Evolutionary conservation across 108 stramenopile genomes (phyloP), one percentile per base, ranked within the genome.

Genomic region (Skeletonema tropicum): DNA sequence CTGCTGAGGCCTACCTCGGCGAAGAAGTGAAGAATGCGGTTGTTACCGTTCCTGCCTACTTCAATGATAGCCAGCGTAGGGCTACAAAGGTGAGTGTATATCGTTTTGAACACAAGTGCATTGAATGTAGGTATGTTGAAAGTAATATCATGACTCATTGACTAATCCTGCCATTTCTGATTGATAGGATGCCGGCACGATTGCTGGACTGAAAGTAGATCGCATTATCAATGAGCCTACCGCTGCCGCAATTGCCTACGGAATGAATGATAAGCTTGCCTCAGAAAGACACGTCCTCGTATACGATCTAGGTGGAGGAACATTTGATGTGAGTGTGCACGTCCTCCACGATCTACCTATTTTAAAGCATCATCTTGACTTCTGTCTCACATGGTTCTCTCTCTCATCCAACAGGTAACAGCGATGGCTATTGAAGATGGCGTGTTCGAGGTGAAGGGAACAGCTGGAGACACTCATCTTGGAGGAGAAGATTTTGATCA

Each of bases 321-420:
- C 89, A 38, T 91, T 92, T 66, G 89, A 91, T 80, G 90, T 91
- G 15, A 85, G 48, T 49, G 5, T 49, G 17, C 19, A 19, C 26
- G 2, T 29, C 26, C 26, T 29, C 26, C 26, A 29, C 26, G 26
- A 29, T 29, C 26, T 29, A 29, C 26, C 26, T 29, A 29, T 29
- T 29, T 29, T 1, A 1, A 29, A 1, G 26, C 26, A 29, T 29
- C 95, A 83, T 87, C 88, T 35, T 1, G 74, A 96, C 95, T 83
- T 96, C 95, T 42, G 92, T 98, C 72, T 96, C 97, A 82, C 97
- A 95, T 88, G 94, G 96, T 29, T 29, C 72, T 96, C 95, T 60
- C 92, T 94, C 66, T 95, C 97, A 70, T 95, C 94, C 78, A 94
- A 81, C 96, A 98, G 82, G 97, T 97, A 38, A 65, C 92, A n/a